Evolutionary conservation across 192 early-diverging fungal genomes (phyloP).

Genomic region (Backusella circina): DNA sequence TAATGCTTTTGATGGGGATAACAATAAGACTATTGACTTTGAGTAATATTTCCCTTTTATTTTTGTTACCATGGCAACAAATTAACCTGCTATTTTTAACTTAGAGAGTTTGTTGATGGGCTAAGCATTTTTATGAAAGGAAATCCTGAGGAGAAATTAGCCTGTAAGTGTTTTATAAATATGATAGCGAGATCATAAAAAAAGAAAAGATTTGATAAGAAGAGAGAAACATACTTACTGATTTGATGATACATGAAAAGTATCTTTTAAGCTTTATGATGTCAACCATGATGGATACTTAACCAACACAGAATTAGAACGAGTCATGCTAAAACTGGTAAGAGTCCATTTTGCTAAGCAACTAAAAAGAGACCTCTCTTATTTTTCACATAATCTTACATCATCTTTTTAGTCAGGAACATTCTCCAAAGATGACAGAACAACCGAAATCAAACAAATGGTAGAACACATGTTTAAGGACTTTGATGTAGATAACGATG

Average conservation of each 20-base stretch:
- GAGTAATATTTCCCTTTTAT: constrained; percentile 27
- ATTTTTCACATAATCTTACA: not conserved
- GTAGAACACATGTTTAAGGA: constrained; percentile 76
- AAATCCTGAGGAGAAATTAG: constrained; percentile 56
- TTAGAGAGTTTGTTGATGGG: constrained; percentile 56
- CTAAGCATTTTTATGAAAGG: constrained; percentile 73
- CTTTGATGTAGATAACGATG: constrained; percentile 77
- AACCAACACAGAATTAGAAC: constrained; percentile 66
- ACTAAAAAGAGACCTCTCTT: not conserved
- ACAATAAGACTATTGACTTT: constrained; percentile 58
- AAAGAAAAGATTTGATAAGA: not conserved
- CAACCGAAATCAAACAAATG: constrained; percentile 56
- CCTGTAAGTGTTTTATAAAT: constrained; percentile 12
- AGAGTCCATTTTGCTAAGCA: not conserved
- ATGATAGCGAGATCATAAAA: not conserved
- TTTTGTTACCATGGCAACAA: not conserved
- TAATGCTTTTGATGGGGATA: constrained; percentile 74
- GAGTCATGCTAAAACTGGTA: constrained; percentile 76
- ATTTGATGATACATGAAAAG: constrained; percentile 31
- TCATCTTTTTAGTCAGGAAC: constrained; percentile 16
- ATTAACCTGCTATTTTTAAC: not conserved
- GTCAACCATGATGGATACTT: constrained; percentile 73
- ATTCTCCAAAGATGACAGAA: constrained; percentile 65
- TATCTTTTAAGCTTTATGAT: constrained; percentile 79
- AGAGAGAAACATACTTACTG: not conserved